Conservation (phyloP, 2,329 filamentous ascomycete genomes). For the Pseudocercospora ulei region DNA sequence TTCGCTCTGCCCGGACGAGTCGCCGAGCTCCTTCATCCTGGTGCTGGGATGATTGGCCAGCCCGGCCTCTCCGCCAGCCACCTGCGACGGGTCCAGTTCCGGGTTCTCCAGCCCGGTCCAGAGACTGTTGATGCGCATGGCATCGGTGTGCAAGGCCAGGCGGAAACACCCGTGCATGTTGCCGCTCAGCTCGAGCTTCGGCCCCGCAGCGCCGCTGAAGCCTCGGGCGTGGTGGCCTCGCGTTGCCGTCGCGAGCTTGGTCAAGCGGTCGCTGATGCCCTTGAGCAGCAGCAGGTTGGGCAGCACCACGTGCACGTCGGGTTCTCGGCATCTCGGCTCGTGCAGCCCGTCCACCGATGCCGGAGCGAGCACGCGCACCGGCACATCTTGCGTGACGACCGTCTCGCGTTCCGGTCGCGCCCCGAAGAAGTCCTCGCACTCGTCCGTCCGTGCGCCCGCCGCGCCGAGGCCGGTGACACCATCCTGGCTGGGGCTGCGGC, state of each 20-base stretch:
- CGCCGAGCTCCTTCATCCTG: slow-evolving; percentile 54
- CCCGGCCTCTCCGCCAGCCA: slow-evolving; percentile 54
- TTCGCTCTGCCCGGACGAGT: slow-evolving; percentile 55
- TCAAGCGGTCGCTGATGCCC: slow-evolving; percentile 89
- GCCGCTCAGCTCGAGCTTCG: slow-evolving; percentile 74
- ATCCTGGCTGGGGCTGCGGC: slow-evolving; percentile 25
- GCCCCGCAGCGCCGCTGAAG: slow-evolving; percentile 31
- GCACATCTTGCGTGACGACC: slow-evolving; percentile 87
- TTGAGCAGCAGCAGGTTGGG: slow-evolving; percentile 83
- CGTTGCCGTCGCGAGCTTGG: slow-evolving; percentile 57
- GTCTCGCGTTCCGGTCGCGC: slow-evolving; percentile 68
- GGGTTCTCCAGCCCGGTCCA: slow-evolving; percentile 85
- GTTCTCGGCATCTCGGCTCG: slow-evolving; percentile 80
- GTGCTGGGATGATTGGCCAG: slow-evolving; percentile 75
- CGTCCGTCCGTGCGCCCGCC: slow-evolving; percentile 20
- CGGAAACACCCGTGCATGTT: slow-evolving; percentile 89
- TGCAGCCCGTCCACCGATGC: slow-evolving; percentile 83
- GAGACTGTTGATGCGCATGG: slow-evolving; percentile 70
- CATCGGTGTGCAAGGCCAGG: slow-evolving; percentile 71
- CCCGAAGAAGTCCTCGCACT: slow-evolving; percentile 39
- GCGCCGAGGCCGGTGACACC: slow-evolving; percentile 33
- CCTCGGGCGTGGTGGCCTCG: slow-evolving; percentile 35
- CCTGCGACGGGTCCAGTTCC: slow-evolving; percentile 66
- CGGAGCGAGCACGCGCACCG: slow-evolving; percentile 78
- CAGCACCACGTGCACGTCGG: slow-evolving; percentile 86